Percentiles rank a stretch among this genome's conserved stretches.
Evolutionary conservation across 2,329 filamentous ascomycete genomes (phyloP).

Genomic region (Thielaviopsis ethacetica): DNA sequence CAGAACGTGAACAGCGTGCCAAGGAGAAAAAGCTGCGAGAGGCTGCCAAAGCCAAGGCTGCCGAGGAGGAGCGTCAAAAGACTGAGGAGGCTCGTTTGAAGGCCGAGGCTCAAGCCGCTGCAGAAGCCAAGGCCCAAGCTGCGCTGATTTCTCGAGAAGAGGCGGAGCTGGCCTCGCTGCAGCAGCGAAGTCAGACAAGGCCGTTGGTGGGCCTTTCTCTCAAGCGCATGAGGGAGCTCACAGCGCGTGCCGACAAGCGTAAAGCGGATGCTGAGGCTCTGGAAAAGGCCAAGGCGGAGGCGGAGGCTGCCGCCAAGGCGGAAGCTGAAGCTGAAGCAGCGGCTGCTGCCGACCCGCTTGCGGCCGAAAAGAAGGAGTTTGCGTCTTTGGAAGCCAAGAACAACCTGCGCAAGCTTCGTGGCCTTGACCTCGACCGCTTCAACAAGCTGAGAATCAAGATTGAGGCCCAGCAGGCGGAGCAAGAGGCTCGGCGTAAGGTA

Average conservation of each 20-base stretch:
- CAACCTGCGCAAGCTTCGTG: conserved; percentile 17
- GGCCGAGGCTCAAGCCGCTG: background rate
- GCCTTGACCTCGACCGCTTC: conserved; percentile 7
- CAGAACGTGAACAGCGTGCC: conserved; percentile 4
- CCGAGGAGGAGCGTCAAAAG: background rate
- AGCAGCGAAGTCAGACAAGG: background rate
- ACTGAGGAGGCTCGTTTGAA: background rate
- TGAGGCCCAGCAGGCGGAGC: conserved; percentile 1
- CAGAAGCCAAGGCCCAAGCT: background rate
- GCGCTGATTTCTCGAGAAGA: conserved; percentile 3
- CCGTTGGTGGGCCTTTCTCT: background rate
- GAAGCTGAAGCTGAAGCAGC: background rate
- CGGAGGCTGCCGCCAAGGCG: background rate
- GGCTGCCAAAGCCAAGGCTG: conserved; percentile 4
- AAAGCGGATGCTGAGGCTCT: background rate
- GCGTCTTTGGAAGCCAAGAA: conserved; percentile 27
- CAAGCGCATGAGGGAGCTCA: background rate
- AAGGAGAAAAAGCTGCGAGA: background rate
- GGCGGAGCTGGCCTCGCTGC: background rate
- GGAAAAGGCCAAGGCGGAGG: background rate
- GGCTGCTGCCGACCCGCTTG: conserved; percentile 3
- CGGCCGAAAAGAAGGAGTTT: conserved; percentile 40
- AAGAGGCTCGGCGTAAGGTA: background rate
- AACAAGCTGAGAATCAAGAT: conserved; percentile 7
- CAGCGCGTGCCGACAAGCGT: background rate